Evolutionary conservation across 164 flowering plant genomes (phyloP).

Genomic region (Litsea cubeba): DNA sequence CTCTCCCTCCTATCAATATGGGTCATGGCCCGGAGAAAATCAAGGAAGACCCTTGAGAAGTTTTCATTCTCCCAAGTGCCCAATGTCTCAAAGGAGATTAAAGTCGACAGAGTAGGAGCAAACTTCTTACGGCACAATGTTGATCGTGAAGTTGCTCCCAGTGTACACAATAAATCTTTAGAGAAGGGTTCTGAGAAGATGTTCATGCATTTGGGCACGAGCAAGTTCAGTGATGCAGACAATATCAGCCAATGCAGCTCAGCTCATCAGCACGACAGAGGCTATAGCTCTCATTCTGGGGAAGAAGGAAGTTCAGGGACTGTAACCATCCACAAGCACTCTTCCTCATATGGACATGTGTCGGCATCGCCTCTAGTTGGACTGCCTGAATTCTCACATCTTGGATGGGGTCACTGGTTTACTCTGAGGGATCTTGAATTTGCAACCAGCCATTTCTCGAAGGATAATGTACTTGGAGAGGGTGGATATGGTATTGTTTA

Average conservation of each 20-base stretch:
- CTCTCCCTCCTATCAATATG: slow-evolving; percentile 61
- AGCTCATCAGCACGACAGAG: slow-evolving; percentile 55
- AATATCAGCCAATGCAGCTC: slow-evolving; percentile 76
- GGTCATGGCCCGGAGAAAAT: slow-evolving; percentile 52
- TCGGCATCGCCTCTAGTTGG: slow-evolving; percentile 80
- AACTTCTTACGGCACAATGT: slow-evolving; percentile 23
- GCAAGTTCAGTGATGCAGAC: slow-evolving; percentile 73
- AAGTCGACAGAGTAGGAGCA: slow-evolving; percentile 57
- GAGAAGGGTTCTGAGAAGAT: slow-evolving; percentile 56
- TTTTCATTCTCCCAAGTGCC: slow-evolving; percentile 58
- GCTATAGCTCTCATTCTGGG: slow-evolving; percentile 70
- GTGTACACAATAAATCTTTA: slow-evolving; percentile 37
- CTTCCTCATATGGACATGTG: slow-evolving; percentile 36
- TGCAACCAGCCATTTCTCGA: slow-evolving; percentile 64
- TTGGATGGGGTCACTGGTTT: slow-evolving; percentile 99
- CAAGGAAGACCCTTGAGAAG: slow-evolving; percentile 41
- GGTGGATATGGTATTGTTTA: slow-evolving; percentile 96
- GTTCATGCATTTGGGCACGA: slow-evolving; percentile 54
- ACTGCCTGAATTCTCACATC: slow-evolving; percentile 82
- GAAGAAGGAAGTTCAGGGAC: slow-evolving; percentile 75
- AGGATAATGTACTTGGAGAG: slow-evolving; percentile 67
- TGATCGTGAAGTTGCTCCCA: slow-evolving; percentile 40
- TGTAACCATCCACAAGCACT: slow-evolving; percentile 29
- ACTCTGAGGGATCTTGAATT: slow-evolving; percentile 77
- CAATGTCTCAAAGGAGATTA: slow-evolving; percentile 65